phyloP scores from a whole-genome alignment of 192 early-diverging fungal genomes.

The Rhizoclosmatium sp. region DNA sequence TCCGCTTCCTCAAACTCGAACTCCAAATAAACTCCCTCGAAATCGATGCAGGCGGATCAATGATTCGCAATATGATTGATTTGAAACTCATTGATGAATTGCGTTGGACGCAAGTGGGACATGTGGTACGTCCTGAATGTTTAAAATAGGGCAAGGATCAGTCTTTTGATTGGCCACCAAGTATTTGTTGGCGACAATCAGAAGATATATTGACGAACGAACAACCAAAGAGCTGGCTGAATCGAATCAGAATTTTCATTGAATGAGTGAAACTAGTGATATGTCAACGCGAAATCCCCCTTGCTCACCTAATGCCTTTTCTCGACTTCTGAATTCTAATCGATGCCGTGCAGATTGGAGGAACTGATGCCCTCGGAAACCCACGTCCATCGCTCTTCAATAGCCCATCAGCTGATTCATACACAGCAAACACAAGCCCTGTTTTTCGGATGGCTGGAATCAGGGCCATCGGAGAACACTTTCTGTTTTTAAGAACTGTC shows the following conservation, averaged over 20 bases:
- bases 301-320: neutral
- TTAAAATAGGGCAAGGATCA: too few species aligned
- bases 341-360: conserved; percentile 6
- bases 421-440: conserved; percentile 6
- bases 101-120: conserved; percentile 44
- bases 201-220: too few species aligned
- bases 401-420: neutral
- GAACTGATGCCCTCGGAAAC: neutral
- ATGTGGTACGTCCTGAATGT: too few species aligned
- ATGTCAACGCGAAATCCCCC: too few species aligned
- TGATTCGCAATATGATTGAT: conserved; percentile 39
- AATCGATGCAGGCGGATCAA: conserved; percentile 42
- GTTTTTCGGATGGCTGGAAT: conserved; percentile 18
- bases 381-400: conserved; percentile 13
- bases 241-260: too few species aligned
- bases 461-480: conserved; percentile 27
- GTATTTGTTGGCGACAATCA: too few species aligned
- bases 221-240: too few species aligned
- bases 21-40: conserved; percentile 42
- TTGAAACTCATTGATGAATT: conserved; percentile 44
- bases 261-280: too few species aligned
- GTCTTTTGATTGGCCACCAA: too few species aligned
- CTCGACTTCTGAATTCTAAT: neutral
- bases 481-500: conserved; percentile 12
- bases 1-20: neutral